Base-by-base conservation (phyloP, 1,139 yeast genomes). In the Kodamaea ohmeri region DNA sequence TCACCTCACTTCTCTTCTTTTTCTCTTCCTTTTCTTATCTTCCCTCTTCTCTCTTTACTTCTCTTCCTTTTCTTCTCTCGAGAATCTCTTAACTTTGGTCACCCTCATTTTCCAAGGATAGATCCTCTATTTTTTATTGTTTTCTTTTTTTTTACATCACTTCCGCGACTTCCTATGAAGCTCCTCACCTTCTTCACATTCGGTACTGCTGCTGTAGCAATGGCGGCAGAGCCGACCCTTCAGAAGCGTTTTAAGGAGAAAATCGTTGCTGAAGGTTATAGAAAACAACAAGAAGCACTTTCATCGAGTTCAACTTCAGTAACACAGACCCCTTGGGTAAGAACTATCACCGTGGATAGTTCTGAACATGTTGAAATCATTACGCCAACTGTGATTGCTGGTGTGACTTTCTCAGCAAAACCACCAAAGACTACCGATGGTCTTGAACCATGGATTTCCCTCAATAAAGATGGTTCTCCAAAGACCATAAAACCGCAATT, bases 391-490 rank as follows among this genome's bases (percentile, higher is more conserved):
- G 87, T 86, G 26, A 75, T 87, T 52, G 87, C 77, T 21, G 92
- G 92, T 16, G 86, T 88, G 37, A 85, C 95, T 0, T 82, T 88
- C 55, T 75, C 80, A 41, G 87, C 83, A 9, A 77, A 80, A 51
- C 95, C 95, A 1, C 77, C 86, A 0, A 60, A 61, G 6, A 76
- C 83, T 7, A 77, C 86, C 15, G 67, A 82, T 45, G 86, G 86
- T 11, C 71, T 85, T 43, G 78, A 80, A 46, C 85, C 84, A n/a
- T 88, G 96, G 96, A 68, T 88, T 35, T 74, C 87, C 2, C 67
- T 88, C 51, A 73, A 87, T 40, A 80, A 82, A 45, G 78, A 82
- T 43, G 96, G 96, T 6, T 59, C 73, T n/a, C 94, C 96, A 38
- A 80, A 82, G 57, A 86, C 95, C 0, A 77, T 87, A 37, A 68